Evolutionary conservation across 495 filamentous ascomycete species (phyloP).

Genomic region (Antarctomyces pellizariae): DNA sequence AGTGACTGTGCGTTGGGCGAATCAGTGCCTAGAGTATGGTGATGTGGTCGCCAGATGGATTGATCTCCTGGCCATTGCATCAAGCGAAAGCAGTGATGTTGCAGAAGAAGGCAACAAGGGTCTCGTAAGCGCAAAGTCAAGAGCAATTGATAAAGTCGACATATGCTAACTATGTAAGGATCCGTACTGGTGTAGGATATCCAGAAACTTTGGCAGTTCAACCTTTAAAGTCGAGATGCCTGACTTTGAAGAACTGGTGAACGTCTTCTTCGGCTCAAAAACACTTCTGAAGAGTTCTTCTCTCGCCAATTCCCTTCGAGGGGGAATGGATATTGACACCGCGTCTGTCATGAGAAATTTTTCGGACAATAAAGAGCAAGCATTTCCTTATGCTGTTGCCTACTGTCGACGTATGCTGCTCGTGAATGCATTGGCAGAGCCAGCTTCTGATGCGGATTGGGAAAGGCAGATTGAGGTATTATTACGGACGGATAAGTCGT

Average conservation of each 20-base stretch:
- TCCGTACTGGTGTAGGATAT: conserved; percentile 52
- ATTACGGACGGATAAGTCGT: conserved; percentile 36
- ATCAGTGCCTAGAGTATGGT: conserved; percentile 60
- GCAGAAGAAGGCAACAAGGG: conserved; percentile 80
- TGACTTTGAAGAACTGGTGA: conserved; percentile 22
- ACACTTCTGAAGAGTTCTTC: conserved; percentile 12
- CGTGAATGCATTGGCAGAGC: conserved; percentile 37
- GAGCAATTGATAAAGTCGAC: not conserved
- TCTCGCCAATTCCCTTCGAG: conserved; percentile 11
- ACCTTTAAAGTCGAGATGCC: conserved; percentile 20
- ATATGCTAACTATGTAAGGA: conserved; percentile 7
- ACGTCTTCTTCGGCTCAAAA: conserved; percentile 20
- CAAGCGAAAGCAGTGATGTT: conserved; percentile 50
- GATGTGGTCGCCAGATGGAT: conserved; percentile 73
- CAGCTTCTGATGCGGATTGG: conserved; percentile 51
- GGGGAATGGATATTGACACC: conserved; percentile 14
- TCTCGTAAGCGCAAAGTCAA: conserved; percentile 19
- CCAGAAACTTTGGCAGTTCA: conserved; percentile 23
- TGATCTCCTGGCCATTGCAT: conserved; percentile 53
- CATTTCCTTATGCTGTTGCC: conserved; percentile 37
- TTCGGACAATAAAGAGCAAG: conserved; percentile 19
- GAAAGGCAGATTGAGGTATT: conserved; percentile 51
- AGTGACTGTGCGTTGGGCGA: conserved; percentile 71
- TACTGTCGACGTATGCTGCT: conserved; percentile 58
- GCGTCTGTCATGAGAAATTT: conserved; percentile 19